phyloP scores from a whole-genome alignment of 1,284 basidiomycete genomes.

The Ganoderma leucocontextum region DNA sequence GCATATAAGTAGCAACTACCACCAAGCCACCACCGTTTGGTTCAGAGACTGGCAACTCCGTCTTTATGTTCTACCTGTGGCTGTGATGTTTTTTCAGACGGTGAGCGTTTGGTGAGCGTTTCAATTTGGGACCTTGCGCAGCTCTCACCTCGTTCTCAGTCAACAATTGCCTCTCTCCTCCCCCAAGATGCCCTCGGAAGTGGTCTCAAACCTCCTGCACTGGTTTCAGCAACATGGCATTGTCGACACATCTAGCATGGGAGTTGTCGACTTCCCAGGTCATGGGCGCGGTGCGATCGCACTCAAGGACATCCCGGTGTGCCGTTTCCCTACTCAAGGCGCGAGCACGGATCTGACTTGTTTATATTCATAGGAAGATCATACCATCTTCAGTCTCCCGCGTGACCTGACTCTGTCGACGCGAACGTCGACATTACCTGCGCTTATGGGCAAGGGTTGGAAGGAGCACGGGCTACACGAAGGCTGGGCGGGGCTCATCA shows the following conservation, averaged over 20 bases:
- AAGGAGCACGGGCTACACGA: constrained; percentile 60
- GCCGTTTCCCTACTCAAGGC: constrained; percentile 33
- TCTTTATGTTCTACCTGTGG: background rate
- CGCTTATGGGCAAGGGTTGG: constrained; percentile 73
- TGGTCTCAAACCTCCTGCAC: constrained; percentile 38
- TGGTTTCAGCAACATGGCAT: constrained; percentile 30
- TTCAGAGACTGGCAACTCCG: background rate
- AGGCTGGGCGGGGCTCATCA: constrained; percentile 90
- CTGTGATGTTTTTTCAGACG: constrained; percentile 2
- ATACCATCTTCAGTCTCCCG: constrained; percentile 87
- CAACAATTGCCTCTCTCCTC: background rate
- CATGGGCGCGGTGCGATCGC: constrained; percentile 81
- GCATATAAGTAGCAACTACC: no score
- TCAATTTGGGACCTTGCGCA: background rate
- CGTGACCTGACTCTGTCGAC: constrained; percentile 82
- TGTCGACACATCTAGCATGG: constrained; percentile 35
- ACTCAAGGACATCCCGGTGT: constrained; percentile 72
- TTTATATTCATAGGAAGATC: constrained; percentile 61
- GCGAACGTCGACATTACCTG: constrained; percentile 74
- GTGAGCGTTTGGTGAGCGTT: no score
- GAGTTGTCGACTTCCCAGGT: constrained; percentile 58
- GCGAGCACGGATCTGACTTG: constrained; percentile 3
- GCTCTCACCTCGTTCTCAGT: background rate
- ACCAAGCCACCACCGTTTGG: no score
- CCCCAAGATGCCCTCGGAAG: constrained; percentile 6